These are phyloP conservation scores for Lachancea quebecensis DNA, from an alignment of 805 yeast species.

Conservation along the genomic window DNA sequence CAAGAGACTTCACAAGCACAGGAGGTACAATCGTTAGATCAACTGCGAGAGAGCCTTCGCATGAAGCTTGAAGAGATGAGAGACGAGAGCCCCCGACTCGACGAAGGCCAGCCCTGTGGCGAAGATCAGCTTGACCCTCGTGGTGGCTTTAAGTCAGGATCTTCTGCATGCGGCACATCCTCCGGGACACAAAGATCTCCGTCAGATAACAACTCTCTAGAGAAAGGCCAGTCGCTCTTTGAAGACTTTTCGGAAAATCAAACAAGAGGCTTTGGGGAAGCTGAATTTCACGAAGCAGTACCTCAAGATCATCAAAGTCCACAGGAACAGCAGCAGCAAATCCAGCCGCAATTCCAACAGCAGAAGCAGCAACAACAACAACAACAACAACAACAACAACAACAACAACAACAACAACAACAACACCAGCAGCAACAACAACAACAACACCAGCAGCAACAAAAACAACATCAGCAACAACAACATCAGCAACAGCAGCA, in stretches of 20 bases:
- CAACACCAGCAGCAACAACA: background rate
- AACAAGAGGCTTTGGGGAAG: too few species aligned
- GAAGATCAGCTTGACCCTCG: background rate
- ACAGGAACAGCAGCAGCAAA: background rate
- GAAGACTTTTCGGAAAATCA: too few species aligned
- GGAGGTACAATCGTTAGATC: slow-evolving; percentile 5
- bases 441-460: slow-evolving; percentile 25
- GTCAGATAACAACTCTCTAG: too few species aligned
- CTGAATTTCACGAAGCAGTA: too few species aligned
- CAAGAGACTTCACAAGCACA: slow-evolving; percentile 5
- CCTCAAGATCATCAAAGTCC: background rate
- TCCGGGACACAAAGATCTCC: too few species aligned
- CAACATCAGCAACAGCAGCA: background rate
- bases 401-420: background rate
- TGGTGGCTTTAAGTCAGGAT: background rate
- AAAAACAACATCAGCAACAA: background rate
- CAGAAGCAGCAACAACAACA: too few species aligned
- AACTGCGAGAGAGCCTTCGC: slow-evolving; percentile 5
- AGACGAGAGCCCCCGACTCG: slow-evolving; percentile 1
- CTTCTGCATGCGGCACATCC: background rate
- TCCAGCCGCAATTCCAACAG: too few species aligned
- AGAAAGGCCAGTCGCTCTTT: too few species aligned
- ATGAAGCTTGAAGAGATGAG: slow-evolving; percentile 6
- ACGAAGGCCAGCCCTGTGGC: background rate
- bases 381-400: too few species aligned